These are phyloP conservation scores for Solanum hybrid DNA, from an alignment of 305 asterid genomes.

Conservation along the genomic window DNA sequence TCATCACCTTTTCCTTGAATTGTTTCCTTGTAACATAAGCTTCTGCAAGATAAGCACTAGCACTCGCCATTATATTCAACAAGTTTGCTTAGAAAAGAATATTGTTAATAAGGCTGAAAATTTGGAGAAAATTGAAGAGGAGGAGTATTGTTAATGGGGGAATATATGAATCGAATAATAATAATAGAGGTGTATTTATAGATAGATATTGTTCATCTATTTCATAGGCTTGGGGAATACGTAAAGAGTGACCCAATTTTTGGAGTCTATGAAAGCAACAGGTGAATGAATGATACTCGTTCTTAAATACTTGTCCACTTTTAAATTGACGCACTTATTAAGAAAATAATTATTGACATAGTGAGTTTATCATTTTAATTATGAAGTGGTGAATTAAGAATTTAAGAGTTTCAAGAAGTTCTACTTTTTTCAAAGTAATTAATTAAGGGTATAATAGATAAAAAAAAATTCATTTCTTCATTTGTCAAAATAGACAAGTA, in stretches of 20 bases:
- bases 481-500: no score
- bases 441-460: no score
- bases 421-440: no score
- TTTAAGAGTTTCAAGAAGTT: no score
- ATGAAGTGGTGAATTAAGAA: no score
- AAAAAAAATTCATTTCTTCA: no score
- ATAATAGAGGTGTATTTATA: background rate
- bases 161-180: no score
- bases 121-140: background rate
- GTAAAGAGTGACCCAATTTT: background rate
- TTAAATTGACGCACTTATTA: no score
- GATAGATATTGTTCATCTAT: background rate
- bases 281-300: background rate
- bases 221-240: background rate
- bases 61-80: conserved; percentile 1
- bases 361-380: no score
- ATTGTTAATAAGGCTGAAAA: background rate
- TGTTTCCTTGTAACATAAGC: conserved; percentile 14
- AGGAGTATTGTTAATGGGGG: background rate
- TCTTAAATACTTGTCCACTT: no score
- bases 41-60: conserved; percentile 21
- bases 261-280: background rate
- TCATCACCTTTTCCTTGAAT: conserved; percentile 9
- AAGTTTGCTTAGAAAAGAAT: background rate
- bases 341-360: no score